A percentile compares a stretch with the other conserved stretches of the same genome.
Evolutionary conservation across 225 moss, liverwort and hornwort species (phyloP).

Genomic region (Pleurozium schreberi): DNA sequence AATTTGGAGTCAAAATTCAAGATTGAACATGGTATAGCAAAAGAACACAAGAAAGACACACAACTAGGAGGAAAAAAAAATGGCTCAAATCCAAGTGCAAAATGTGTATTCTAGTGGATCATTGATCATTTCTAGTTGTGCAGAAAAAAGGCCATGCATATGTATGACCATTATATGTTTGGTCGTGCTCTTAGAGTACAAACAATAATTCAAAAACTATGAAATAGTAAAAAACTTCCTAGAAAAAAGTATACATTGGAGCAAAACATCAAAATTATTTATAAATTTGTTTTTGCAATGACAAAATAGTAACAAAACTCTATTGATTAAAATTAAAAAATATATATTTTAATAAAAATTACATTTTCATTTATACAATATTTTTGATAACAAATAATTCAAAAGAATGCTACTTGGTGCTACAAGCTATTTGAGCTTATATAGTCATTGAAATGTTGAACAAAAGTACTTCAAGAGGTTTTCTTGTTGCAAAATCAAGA

Average conservation of each 20-base stretch:
- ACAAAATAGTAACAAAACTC: accelerated
- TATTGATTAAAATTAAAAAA: neutral
- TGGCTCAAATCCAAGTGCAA: too few species aligned
- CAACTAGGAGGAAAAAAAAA: too few species aligned
- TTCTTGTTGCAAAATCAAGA: neutral
- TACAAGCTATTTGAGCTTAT: neutral
- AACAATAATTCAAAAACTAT: neutral
- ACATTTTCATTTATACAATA: neutral
- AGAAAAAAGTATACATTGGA: accelerated
- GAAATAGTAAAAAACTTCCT: accelerated
- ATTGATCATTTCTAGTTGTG: neutral
- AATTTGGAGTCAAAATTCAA: too few species aligned
- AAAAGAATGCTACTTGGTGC: neutral
- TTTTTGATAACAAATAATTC: neutral
- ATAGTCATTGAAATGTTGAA: neutral
- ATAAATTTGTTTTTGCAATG: too few species aligned
- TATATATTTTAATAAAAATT: neutral
- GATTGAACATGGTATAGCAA: too few species aligned
- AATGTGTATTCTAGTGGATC: too few species aligned
- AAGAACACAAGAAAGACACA: too few species aligned
- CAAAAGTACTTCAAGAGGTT: neutral
- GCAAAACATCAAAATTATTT: neutral
- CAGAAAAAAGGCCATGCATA: too few species aligned
- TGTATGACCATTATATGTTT: too few species aligned
- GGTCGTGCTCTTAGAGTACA: accelerated